A percentile compares a stretch with the other conserved stretches of the same genome.
Conservation (phyloP, 306 rosid species). For the Ammopiptanthus mongolicus region DNA sequence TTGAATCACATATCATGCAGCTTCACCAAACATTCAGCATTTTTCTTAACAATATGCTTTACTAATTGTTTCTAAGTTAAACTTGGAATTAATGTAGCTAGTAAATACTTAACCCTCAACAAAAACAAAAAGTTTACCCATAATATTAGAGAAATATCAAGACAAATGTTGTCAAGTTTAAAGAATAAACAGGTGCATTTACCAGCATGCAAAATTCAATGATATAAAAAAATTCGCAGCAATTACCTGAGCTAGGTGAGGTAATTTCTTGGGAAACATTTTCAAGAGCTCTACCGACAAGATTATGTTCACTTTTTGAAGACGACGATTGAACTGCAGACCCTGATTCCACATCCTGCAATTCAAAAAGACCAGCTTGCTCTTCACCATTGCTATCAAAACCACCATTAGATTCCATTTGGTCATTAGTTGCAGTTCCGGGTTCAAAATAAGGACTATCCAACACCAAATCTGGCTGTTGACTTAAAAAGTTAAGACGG, state of each 20-base stretch:
- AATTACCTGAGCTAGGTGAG: constrained; percentile 64
- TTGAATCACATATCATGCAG: not conserved
- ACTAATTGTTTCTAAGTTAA: not conserved
- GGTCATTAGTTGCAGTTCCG: constrained; percentile 32
- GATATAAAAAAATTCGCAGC: not conserved
- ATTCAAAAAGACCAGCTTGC: constrained; percentile 30
- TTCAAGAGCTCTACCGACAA: constrained; percentile 38
- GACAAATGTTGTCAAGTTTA: not conserved
- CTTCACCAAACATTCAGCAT: constrained; percentile 5
- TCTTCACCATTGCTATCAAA: constrained; percentile 41
- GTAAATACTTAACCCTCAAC: not conserved
- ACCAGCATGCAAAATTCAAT: not conserved
- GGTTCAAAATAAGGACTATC: constrained; percentile 69
- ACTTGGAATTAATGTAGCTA: not conserved
- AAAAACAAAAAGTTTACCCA: not conserved
- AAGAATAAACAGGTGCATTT: not conserved
- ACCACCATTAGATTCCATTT: constrained; percentile 29
- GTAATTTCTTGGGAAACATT: constrained; percentile 48
- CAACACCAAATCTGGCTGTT: constrained; percentile 58
- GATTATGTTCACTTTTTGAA: constrained; percentile 51
- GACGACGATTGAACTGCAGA: constrained; percentile 61
- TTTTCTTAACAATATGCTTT: not conserved
- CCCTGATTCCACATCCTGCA: constrained; percentile 52
- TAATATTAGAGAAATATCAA: not conserved
- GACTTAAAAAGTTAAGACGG: constrained; percentile 66